Conservation (phyloP, 306 rosid genomes). For the Psophocarpus tetragonolobus region DNA sequence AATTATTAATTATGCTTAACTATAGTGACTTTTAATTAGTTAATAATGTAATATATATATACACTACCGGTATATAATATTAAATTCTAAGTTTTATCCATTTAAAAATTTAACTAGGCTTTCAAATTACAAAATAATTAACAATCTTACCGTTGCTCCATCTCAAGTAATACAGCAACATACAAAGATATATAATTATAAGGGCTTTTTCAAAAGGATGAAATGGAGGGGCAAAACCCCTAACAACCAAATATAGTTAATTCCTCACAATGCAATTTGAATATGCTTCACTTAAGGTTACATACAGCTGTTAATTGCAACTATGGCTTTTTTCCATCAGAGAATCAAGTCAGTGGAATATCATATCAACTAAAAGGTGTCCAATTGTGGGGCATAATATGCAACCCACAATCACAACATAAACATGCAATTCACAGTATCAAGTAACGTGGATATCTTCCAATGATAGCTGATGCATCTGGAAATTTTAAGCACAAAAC, state of each 20-base stretch:
- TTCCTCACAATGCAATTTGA: slow-evolving; percentile 26
- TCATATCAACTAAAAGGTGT: slow-evolving; percentile 33
- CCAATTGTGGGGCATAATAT: slow-evolving; percentile 49
- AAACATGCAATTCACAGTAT: slow-evolving; percentile 34
- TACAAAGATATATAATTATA: not conserved
- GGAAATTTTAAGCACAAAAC: not conserved
- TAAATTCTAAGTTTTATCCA: not conserved
- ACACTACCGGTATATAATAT: no score
- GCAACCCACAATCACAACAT: slow-evolving; percentile 55
- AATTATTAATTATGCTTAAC: no score
- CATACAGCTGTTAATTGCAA: slow-evolving; percentile 47
- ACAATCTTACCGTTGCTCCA: not conserved
- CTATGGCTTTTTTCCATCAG: slow-evolving; percentile 27
- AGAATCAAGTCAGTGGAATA: slow-evolving; percentile 35
- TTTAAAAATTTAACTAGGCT: not conserved
- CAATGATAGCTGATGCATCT: slow-evolving; percentile 29
- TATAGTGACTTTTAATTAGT: no score
- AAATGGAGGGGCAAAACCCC: not conserved
- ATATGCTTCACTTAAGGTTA: slow-evolving; percentile 54
- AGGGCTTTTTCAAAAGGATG: not conserved
- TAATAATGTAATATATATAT: no score
- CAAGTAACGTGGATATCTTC: slow-evolving; percentile 35
- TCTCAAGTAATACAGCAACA: not conserved
- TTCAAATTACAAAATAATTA: not conserved
- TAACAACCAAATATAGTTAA: not conserved